A percentile compares a stretch with the other conserved stretches of the same genome.
Conservation (phyloP, 805 yeast genomes). For the Torulaspora indica region DNA sequence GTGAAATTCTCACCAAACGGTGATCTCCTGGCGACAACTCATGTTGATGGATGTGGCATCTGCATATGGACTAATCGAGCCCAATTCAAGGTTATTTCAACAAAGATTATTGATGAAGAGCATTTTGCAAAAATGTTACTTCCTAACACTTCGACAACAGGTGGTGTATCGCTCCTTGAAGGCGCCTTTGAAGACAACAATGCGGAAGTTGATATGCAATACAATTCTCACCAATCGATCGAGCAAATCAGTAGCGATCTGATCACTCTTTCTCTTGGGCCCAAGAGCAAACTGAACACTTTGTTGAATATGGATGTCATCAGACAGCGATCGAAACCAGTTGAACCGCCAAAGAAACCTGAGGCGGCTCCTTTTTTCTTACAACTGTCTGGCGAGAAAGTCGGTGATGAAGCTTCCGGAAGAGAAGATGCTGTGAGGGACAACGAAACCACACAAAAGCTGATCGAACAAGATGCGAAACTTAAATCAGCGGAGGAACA, state of each 20-base stretch:
- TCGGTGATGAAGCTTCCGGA: constrained; percentile 60
- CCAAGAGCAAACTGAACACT: constrained; percentile 75
- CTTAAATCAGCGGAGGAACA: constrained; percentile 30
- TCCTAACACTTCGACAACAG: constrained; percentile 78
- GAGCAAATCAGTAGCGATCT: constrained; percentile 60
- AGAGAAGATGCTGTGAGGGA: constrained; percentile 37
- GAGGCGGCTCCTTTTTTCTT: constrained; percentile 80
- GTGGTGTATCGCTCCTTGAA: constrained; percentile 63
- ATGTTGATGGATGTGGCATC: constrained; percentile 85
- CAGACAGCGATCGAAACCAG: constrained; percentile 82
- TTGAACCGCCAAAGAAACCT: constrained; percentile 80
- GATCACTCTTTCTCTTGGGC: constrained; percentile 69
- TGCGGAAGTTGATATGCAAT: constrained; percentile 33
- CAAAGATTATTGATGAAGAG: constrained; percentile 69
- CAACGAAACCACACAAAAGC: constrained; percentile 15
- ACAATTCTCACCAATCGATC: constrained; percentile 45
- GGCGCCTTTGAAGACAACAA: constrained; percentile 61
- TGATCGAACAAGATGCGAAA: constrained; percentile 18
- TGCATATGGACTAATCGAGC: constrained; percentile 89
- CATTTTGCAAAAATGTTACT: constrained; percentile 59
- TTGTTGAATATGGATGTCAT: constrained; percentile 77
- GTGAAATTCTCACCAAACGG: constrained; percentile 81
- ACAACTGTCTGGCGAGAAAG: constrained; percentile 56
- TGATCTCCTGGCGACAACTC: constrained; percentile 87
- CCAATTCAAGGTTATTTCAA: constrained; percentile 71